phyloP scores from a whole-genome alignment of 306 rosid genomes.

The Rubus idaeus region DNA sequence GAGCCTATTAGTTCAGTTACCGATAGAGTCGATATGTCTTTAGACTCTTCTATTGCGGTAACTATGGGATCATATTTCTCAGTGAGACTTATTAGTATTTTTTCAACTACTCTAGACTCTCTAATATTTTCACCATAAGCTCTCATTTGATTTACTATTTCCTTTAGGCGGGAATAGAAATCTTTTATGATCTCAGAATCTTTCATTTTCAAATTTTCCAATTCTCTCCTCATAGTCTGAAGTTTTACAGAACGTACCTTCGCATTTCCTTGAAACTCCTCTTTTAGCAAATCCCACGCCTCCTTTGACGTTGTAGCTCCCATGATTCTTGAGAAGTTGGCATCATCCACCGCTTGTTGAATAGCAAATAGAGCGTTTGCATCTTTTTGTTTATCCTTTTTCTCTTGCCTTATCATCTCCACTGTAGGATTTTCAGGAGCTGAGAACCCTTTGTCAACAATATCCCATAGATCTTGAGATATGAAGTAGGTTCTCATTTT shows the following conservation, averaged over 20 bases:
- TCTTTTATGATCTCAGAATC: slow-evolving; percentile 2
- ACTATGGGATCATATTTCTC: slow-evolving; percentile 1
- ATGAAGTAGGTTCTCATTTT: slow-evolving; percentile 3
- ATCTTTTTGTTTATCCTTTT: neutral
- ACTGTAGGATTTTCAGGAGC: neutral
- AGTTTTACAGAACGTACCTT: neutral
- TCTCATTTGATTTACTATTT: slow-evolving; percentile 7
- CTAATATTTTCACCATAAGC: neutral
- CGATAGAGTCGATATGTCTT: neutral
- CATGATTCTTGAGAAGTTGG: neutral
- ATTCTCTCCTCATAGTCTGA: neutral
- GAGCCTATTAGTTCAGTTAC: slow-evolving; percentile 4
- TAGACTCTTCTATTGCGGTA: neutral
- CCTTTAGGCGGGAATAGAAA: neutral
- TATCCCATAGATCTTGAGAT: slow-evolving; percentile 15
- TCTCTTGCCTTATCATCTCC: neutral
- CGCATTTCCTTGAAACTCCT: neutral
- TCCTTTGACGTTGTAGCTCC: neutral
- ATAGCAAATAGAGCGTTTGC: neutral
- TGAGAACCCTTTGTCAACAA: neutral
- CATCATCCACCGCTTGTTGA: neutral
- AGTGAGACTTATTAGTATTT: neutral
- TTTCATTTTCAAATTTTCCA: slow-evolving; percentile 11
- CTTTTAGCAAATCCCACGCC: neutral
- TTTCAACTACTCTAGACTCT: slow-evolving; percentile 1